phyloP scores from a whole-genome alignment of 345 rosid genomes.

The Corymbia maculata region DNA sequence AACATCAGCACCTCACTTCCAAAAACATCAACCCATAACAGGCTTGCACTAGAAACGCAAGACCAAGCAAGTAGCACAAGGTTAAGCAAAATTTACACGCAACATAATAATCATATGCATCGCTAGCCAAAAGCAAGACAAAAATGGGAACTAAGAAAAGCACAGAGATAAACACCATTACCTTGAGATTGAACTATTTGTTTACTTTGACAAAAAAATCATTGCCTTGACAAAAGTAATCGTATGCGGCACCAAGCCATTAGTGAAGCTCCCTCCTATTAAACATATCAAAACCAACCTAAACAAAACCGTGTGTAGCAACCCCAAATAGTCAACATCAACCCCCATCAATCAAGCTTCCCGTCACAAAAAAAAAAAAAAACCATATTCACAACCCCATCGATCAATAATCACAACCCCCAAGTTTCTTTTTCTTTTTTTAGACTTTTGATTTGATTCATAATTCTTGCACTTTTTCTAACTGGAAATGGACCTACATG shows the following conservation, averaged over 20 bases:
- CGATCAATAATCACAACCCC: not conserved
- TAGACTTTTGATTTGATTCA: no score
- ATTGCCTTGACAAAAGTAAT: not conserved
- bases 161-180: not conserved
- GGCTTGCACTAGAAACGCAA: not conserved
- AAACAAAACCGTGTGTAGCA: not conserved
- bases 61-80: not conserved
- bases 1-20: no score
- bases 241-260: not conserved
- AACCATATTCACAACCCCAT: not conserved
- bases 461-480: not conserved
- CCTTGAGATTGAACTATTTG: not conserved
- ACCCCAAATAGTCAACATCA: not conserved
- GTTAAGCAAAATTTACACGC: no score
- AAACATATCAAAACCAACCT: not conserved
- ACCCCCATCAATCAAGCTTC: not conserved
- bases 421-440: no score
- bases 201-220: no score
- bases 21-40: not conserved
- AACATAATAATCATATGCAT: not conserved
- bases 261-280: accelerated
- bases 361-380: not conserved
- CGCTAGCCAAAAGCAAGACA: not conserved
- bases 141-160: not conserved
- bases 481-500: not conserved